Percentiles rank a stretch among this genome's conserved stretches.
Conservation (phyloP, 805 yeast species). For the Hanseniaspora lindneri region DNA sequence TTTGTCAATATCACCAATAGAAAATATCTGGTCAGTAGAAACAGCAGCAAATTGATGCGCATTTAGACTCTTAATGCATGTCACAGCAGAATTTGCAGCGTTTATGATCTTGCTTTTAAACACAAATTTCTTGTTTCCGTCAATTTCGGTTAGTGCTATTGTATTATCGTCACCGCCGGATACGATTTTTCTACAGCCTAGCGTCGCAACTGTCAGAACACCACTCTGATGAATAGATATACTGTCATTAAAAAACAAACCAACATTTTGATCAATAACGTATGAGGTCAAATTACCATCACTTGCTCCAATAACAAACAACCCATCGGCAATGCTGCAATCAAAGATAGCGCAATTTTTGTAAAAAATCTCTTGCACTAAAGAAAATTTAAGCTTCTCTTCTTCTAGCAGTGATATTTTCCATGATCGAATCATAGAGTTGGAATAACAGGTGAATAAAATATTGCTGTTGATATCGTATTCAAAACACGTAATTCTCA, state of each 20-base stretch:
- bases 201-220: conserved; percentile 46
- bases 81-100: conserved; percentile 33
- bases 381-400: background rate
- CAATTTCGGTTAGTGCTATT: conserved; percentile 30
- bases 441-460: background rate
- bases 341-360: conserved; percentile 7
- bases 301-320: conserved; percentile 1
- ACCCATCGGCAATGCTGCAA: background rate
- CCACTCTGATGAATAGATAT: conserved; percentile 68
- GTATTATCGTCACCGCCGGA: conserved; percentile 94
- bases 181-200: conserved; percentile 29
- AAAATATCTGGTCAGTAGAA: conserved; percentile 61
- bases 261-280: background rate
- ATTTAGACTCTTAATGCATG: conserved; percentile 21
- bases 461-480: background rate
- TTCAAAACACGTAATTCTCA: conserved; percentile 1
- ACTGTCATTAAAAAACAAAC: conserved; percentile 28
- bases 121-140: conserved; percentile 18
- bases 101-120: conserved; percentile 40
- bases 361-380: conserved; percentile 2
- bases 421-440: conserved; percentile 14
- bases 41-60: conserved; percentile 39
- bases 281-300: conserved; percentile 2
- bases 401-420: background rate
- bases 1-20: conserved; percentile 51